Base-by-base conservation (phyloP, 768 basidiomycete species). In the Symmetrospora coprosmae region DNA sequence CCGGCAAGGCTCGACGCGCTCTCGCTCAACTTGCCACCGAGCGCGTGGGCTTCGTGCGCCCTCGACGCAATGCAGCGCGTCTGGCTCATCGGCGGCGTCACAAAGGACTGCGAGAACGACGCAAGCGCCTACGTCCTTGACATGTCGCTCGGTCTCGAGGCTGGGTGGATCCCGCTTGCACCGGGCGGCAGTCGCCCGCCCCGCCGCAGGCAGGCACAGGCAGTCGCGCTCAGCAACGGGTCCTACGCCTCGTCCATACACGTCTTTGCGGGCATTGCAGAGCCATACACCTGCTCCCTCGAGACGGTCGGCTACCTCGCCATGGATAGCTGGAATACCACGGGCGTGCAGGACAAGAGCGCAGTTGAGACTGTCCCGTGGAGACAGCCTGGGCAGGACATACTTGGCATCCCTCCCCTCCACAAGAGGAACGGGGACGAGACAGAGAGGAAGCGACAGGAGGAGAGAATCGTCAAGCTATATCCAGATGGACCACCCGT, bases 261-360 rank as follows among this genome's bases (percentile, higher is more conserved):
- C 52, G 65, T 69, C 9, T 56, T 65, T 16, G 68, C 65, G 1
- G 68, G 68, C 16, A 67, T 69, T 33, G 66, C 68, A 2, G 68
- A 69, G 19, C 23, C 45, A 13, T 65, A 46, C 25, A 66, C 68
- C 14, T 67, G 66, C 53, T 60, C 65, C 19, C 43, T 60, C 9
- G 50, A 50, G 23, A 63, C 63, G 23, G 64, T 66, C n/a, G 68
- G 60, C 8, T 69, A 69, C 43, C 31, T 62, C 13, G 68, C 65
- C 7, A 31, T 69, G 25, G 68, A 69, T 28, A 17, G 62, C 4
- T 69, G 43, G 46, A 50, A 61, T 21, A 56, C 43, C 25, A 27
- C 33, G 17, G 51, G 31, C 19, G n/a, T 4, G 33, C 30, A 41
- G 21, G 11, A n/a, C 52, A 7, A 39, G 21, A 27, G 34, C 52